Conservation (phyloP, 148 eudicot species). For the Gaultheria prostrata region DNA sequence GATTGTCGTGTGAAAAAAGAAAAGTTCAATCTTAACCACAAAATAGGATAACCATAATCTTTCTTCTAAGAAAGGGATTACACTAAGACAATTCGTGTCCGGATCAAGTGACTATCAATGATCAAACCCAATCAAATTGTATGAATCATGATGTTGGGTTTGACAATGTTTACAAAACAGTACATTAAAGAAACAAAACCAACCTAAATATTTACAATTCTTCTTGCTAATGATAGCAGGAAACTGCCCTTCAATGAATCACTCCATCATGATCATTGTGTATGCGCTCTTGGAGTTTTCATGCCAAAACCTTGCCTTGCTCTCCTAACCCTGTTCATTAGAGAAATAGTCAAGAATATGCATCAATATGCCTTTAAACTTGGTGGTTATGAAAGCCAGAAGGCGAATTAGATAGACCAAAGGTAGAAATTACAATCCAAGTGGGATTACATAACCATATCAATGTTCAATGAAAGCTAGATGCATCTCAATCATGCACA, state of each 20-base stretch:
- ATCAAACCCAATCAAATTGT: too few relatives aligned
- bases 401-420: not conserved
- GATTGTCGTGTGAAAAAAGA: too few relatives aligned
- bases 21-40: too few relatives aligned
- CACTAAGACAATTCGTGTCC: too few relatives aligned
- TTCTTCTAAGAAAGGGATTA: too few relatives aligned
- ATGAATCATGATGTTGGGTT: too few relatives aligned
- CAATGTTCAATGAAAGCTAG: not conserved
- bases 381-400: not conserved
- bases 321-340: slow-evolving; percentile 56
- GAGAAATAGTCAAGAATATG: not conserved
- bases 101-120: too few relatives aligned
- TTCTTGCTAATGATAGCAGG: not conserved
- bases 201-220: not conserved
- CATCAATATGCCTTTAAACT: not conserved
- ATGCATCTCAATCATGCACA: not conserved
- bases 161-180: not conserved
- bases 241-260: not conserved
- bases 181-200: not conserved
- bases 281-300: slow-evolving; percentile 47
- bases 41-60: too few relatives aligned
- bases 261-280: slow-evolving; percentile 12
- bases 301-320: slow-evolving; percentile 75
- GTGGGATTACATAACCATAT: not conserved
- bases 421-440: not conserved